Conservation (phyloP, 2,329 filamentous ascomycete genomes). For the Clonostachys rosea region DNA sequence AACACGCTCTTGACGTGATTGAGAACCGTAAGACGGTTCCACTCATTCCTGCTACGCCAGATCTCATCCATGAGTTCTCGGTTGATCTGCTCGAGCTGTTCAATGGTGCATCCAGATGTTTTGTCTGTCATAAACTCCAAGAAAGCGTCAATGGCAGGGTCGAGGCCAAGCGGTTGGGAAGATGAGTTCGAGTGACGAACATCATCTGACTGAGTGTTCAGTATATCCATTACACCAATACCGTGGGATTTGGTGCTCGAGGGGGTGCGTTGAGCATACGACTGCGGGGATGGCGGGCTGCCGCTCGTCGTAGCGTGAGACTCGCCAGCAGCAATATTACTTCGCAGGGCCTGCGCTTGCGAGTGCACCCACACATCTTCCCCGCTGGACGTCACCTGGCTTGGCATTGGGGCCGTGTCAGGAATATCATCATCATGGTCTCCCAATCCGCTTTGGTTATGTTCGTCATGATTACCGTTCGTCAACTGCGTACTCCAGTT, state of each 20-base stretch:
- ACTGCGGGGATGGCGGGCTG: conserved; percentile 33
- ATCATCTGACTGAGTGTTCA: conserved; percentile 25
- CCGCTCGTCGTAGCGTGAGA: conserved; percentile 13
- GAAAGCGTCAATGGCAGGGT: conserved; percentile 49
- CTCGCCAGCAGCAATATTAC: conserved; percentile 16
- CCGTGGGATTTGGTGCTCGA: not conserved
- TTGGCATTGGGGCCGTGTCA: conserved; percentile 45
- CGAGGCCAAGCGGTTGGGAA: conserved; percentile 38
- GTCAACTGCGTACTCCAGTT: conserved; percentile 68
- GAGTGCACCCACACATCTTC: conserved; percentile 51
- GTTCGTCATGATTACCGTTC: conserved; percentile 56
- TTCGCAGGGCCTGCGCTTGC: conserved; percentile 45
- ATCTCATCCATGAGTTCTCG: conserved; percentile 85
- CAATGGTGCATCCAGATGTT: conserved; percentile 77
- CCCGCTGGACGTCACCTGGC: conserved; percentile 44
- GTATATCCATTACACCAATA: conserved; percentile 23
- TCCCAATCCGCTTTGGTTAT: conserved; percentile 16
- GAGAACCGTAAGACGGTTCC: conserved; percentile 76
- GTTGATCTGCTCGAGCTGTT: conserved; percentile 93
- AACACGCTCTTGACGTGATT: conserved; percentile 63
- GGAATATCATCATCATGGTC: conserved; percentile 37
- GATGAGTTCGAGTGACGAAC: conserved; percentile 18
- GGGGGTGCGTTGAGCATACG: conserved; percentile 8
- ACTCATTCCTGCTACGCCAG: conserved; percentile 75
- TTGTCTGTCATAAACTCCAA: conserved; percentile 58